Conservation (phyloP, 106 monocot genomes). For the Dioscorea alata region DNA sequence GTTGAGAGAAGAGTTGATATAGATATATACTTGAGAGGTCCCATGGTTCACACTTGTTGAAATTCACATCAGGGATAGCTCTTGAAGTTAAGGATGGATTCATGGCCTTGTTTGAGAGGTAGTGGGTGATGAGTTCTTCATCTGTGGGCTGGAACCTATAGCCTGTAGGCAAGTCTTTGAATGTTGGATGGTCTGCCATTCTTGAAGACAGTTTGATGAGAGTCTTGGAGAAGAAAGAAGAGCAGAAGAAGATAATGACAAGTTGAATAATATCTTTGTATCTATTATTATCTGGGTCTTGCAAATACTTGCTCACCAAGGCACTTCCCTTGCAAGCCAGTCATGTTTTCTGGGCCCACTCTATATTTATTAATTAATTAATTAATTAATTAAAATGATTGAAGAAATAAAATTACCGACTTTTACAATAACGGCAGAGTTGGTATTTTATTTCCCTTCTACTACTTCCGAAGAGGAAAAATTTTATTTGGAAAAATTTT, state of each 20-base stretch:
- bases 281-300: background rate
- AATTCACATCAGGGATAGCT: conserved; percentile 37
- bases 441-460: too few relatives aligned
- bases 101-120: conserved; percentile 28
- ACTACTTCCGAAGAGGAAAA: too few relatives aligned
- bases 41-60: conserved; percentile 53
- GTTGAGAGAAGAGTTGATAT: background rate
- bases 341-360: too few relatives aligned
- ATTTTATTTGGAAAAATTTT: too few relatives aligned
- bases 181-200: background rate
- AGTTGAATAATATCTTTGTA: background rate
- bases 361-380: too few relatives aligned
- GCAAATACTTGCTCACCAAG: background rate
- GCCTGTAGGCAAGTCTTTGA: conserved; percentile 31
- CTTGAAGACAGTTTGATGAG: background rate
- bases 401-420: too few relatives aligned
- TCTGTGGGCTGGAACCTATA: conserved; percentile 51
- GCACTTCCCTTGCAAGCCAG: background rate
- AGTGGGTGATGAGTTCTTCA: conserved; percentile 30
- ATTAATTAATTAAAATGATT: too few relatives aligned
- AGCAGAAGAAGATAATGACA: background rate
- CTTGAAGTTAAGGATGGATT: conserved; percentile 19
- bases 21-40: conserved; percentile 41
- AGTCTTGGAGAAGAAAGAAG: background rate
- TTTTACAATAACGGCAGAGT: too few relatives aligned